These are phyloP conservation scores for peach (Prunus persica) DNA, from an alignment of 306 rosid genomes.

Conservation along the genomic window Prunus_persica_NCBIv2 NC_034015.1:337501-338000, in stretches of 20 bases:
- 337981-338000: not conserved
- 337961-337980: not conserved
- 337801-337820: no score
- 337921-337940: not conserved
- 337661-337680: slow-evolving; percentile 23
- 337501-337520: not conserved
- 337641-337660: slow-evolving; percentile 26
- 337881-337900: slow-evolving; percentile 8
- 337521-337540: not conserved
- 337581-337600: not conserved
- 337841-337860: not conserved
- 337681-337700: slow-evolving; percentile 34
- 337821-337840: not conserved
- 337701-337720: slow-evolving; percentile 10
- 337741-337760: not conserved
- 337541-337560: no score
- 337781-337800: not conserved
- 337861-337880: slow-evolving; percentile 1
- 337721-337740: not conserved
- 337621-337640: slow-evolving; percentile 27
- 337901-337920: not conserved
- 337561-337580: not conserved
- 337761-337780: not conserved
- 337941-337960: not conserved
- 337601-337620: not conserved